A percentile compares a stretch with the other conserved stretches of the same genome.
These are phyloP conservation scores for Adansonia rubrostipa DNA, from an alignment of 441 rosid genomes.

Conservation along the genomic window DNA sequence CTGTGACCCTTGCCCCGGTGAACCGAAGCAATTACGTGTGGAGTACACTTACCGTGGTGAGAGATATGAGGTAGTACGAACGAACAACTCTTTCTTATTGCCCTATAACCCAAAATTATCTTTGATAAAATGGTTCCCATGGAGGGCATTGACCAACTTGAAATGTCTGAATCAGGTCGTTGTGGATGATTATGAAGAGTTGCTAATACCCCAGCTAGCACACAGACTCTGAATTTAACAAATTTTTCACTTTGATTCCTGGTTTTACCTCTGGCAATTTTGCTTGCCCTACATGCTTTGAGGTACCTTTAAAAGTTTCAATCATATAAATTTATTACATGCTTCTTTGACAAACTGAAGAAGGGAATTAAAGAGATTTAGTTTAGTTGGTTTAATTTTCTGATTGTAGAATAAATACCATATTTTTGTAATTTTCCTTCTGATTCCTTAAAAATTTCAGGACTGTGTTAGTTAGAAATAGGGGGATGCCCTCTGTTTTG, in stretches of 20 bases:
- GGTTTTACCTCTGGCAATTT: slow-evolving; percentile 37
- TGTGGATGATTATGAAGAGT: slow-evolving; percentile 73
- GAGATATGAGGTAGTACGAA: slow-evolving; percentile 47
- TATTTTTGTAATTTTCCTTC: slow-evolving; percentile 2
- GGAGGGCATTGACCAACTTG: slow-evolving; percentile 12
- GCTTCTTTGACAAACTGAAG: neutral
- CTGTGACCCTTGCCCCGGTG: slow-evolving; percentile 95
- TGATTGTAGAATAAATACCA: neutral
- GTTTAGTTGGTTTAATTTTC: neutral
- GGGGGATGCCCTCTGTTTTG: neutral
- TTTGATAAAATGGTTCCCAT: neutral
- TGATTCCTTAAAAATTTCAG: neutral
- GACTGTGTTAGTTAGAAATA: neutral
- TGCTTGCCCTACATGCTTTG: slow-evolving; percentile 33
- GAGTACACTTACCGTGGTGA: slow-evolving; percentile 66
- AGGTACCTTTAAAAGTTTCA: slow-evolving; percentile 22
- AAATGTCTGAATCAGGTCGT: slow-evolving; percentile 44
- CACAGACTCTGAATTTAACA: slow-evolving; percentile 45
- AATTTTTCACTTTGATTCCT: neutral
- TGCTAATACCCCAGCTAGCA: slow-evolving; percentile 68
- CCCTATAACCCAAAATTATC: slow-evolving; percentile 4
- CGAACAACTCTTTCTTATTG: neutral
- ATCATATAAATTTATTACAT: neutral
- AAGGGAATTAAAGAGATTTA: neutral
- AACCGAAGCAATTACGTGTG: slow-evolving; percentile 71